These are phyloP conservation scores for Stagonosporopsis vannaccii DNA, from an alignment of 2,329 filamentous ascomycete species.

Conservation along the genomic window DNA sequence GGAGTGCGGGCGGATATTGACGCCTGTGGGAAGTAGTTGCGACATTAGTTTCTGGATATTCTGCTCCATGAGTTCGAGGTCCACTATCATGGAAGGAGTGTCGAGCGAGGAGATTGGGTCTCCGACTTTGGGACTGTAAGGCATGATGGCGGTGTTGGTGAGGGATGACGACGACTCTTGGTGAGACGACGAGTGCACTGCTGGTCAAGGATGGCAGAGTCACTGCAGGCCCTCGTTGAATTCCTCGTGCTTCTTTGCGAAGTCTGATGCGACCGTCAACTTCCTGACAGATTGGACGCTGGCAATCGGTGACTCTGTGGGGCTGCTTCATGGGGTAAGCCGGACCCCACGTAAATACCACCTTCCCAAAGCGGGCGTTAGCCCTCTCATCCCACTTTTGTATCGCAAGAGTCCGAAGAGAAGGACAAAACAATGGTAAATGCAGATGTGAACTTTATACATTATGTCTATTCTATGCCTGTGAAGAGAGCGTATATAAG, in stretches of 20 bases:
- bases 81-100: slow-evolving; percentile 64
- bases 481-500: background rate
- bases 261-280: background rate
- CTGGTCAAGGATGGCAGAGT: background rate
- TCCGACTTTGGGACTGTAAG: slow-evolving; percentile 54
- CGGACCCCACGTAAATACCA: slow-evolving; percentile 20
- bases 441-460: slow-evolving; percentile 5
- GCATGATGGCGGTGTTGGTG: slow-evolving; percentile 23
- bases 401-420: background rate
- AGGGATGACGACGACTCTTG: background rate
- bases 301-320: background rate
- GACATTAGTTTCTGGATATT: slow-evolving; percentile 59
- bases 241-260: background rate
- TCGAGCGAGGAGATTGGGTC: slow-evolving; percentile 56
- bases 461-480: slow-evolving; percentile 15
- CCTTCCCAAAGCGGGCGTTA: slow-evolving; percentile 16
- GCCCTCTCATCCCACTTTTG: slow-evolving; percentile 10
- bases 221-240: background rate
- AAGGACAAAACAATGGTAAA: background rate
- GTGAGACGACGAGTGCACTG: background rate
- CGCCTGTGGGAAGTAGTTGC: slow-evolving; percentile 55
- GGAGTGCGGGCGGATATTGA: slow-evolving; percentile 59
- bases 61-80: slow-evolving; percentile 60
- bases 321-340: slow-evolving; percentile 10
- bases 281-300: background rate